Evolutionary conservation across 768 basidiomycete species (phyloP).

Genomic region (Lactifluus pinguis): DNA sequence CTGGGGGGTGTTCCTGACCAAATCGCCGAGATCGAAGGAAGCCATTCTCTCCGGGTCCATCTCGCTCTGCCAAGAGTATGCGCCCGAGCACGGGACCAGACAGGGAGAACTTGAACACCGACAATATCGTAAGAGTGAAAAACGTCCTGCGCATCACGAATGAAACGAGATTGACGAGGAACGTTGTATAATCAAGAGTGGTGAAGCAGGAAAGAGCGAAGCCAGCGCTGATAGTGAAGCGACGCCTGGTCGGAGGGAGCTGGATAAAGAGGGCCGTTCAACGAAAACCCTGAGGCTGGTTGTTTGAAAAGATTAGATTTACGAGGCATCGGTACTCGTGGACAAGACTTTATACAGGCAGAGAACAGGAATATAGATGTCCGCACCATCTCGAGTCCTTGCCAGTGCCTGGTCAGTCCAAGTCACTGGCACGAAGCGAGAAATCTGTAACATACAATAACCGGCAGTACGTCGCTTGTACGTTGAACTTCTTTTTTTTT

Average conservation of each 20-base stretch:
- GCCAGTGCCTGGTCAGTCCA: background rate
- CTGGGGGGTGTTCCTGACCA: too few species aligned
- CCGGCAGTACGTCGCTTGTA: background rate
- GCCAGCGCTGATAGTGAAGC: conserved; percentile 19
- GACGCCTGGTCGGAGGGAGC: conserved; percentile 41
- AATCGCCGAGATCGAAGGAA: conserved; percentile 22
- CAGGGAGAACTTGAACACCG: conserved; percentile 8
- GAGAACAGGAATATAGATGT: background rate
- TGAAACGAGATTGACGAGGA: background rate
- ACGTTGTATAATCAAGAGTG: conserved; percentile 12
- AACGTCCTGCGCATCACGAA: conserved; percentile 12
- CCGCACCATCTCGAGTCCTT: too few species aligned
- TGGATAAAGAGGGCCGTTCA: conserved; percentile 33
- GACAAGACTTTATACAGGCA: background rate
- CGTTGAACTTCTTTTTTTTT: background rate
- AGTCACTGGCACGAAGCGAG: too few species aligned
- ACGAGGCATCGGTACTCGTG: background rate
- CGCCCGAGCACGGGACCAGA: conserved; percentile 28
- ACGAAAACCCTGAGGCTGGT: conserved; percentile 29
- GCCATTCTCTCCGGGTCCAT: conserved; percentile 31
- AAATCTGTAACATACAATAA: background rate
- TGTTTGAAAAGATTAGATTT: conserved; percentile 18
- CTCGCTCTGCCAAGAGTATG: conserved; percentile 39
- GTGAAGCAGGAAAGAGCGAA: conserved; percentile 22
- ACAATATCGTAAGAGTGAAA: conserved; percentile 20